Percentiles rank a stretch among this genome's conserved stretches.
Evolutionary conservation across 2,329 filamentous ascomycete species (phyloP).

Genomic region (Fusarium euwallaceae): DNA sequence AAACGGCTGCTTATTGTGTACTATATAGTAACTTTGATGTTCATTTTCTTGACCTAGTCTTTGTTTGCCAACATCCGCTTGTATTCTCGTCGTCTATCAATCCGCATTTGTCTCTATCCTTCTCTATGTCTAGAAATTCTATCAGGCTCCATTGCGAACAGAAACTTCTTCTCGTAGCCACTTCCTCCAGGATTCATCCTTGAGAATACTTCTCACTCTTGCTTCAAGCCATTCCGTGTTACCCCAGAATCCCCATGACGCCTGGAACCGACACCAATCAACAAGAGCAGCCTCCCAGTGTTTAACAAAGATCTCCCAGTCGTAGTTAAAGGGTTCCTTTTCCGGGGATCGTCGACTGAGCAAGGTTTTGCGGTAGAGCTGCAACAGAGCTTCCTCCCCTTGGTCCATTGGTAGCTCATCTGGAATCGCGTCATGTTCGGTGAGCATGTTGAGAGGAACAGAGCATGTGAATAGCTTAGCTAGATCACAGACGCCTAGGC

Average conservation of each 20-base stretch:
- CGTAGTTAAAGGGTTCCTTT: slow-evolving; percentile 54
- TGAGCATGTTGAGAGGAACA: slow-evolving; percentile 67
- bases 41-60: neutral
- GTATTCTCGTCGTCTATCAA: neutral
- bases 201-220: slow-evolving; percentile 63
- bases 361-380: slow-evolving; percentile 61
- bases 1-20: neutral
- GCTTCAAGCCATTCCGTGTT: slow-evolving; percentile 71
- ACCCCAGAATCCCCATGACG: slow-evolving; percentile 73
- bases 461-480: slow-evolving; percentile 78
- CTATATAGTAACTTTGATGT: neutral
- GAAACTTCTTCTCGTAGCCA: slow-evolving; percentile 55
- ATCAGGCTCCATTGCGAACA: neutral
- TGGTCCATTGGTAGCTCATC: slow-evolving; percentile 61
- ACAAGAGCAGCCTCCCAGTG: slow-evolving; percentile 78
- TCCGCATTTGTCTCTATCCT: neutral
- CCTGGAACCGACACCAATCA: slow-evolving; percentile 75
- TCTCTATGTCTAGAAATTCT: neutral
- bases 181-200: slow-evolving; percentile 58
- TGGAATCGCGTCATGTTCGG: slow-evolving; percentile 46
- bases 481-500: slow-evolving; percentile 74
- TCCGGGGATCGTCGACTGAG: slow-evolving; percentile 28
- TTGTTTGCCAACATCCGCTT: neutral
- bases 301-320: slow-evolving; percentile 65
- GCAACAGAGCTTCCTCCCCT: slow-evolving; percentile 65